A percentile compares a stretch with the other conserved stretches of the same genome.
phyloP scores from a whole-genome alignment of 2,329 filamentous ascomycete genomes.

The Colletotrichum endophyticum region DNA sequence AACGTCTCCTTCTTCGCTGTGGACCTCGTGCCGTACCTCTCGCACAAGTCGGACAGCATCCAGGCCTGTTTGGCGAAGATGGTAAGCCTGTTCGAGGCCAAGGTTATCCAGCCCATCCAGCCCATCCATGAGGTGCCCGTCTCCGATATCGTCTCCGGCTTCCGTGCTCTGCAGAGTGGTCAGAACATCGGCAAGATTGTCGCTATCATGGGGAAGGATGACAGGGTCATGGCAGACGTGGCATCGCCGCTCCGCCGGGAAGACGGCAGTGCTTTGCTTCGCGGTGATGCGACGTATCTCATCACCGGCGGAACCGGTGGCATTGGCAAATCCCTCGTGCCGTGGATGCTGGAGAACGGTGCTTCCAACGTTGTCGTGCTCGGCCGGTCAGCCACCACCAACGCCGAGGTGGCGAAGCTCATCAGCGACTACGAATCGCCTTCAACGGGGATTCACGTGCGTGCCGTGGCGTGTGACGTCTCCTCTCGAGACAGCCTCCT shows the following conservation, averaged over 20 bases:
- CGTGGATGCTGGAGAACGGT: background rate
- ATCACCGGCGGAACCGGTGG: background rate
- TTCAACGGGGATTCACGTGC: rapidly evolving
- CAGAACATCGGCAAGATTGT: background rate
- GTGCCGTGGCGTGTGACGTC: background rate
- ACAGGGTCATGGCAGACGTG: background rate
- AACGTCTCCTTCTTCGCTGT: background rate
- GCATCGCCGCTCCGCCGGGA: background rate
- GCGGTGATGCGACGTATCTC: background rate
- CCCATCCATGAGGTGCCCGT: background rate
- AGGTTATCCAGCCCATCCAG: background rate
- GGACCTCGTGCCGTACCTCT: background rate
- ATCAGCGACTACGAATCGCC: background rate
- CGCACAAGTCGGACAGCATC: background rate
- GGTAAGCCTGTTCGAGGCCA: background rate
- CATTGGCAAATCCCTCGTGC: background rate
- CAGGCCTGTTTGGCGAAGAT: background rate
- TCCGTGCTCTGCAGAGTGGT: background rate
- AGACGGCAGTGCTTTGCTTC: background rate
- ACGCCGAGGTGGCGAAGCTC: background rate
- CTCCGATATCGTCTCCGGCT: background rate
- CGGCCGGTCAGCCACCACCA: background rate
- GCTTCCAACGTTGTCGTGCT: background rate
- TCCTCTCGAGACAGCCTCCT: background rate
- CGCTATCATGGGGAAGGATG: background rate